Conservation (phyloP, 2,329 filamentous ascomycete species). For the Claviceps paspali region DNA sequence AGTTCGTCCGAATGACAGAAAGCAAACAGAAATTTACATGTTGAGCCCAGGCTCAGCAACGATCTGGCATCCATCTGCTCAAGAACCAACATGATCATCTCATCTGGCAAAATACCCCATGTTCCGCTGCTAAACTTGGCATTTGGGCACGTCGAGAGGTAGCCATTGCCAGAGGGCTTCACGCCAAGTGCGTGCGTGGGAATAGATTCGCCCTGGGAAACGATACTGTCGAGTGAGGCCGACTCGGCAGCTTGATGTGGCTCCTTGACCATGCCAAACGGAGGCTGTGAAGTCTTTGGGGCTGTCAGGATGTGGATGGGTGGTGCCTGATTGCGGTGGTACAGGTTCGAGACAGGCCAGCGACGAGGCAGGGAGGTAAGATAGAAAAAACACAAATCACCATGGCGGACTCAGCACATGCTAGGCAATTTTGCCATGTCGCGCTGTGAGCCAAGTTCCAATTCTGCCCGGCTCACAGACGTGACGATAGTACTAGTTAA, state of each 20-base stretch:
- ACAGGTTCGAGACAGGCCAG: background rate
- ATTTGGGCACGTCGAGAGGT: constrained; percentile 48
- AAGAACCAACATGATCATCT: constrained; percentile 59
- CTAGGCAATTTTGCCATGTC: background rate
- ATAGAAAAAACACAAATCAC: background rate
- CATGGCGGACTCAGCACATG: background rate
- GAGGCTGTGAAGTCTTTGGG: background rate
- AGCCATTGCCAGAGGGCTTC: constrained; percentile 76
- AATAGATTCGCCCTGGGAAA: constrained; percentile 31
- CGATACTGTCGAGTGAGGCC: background rate
- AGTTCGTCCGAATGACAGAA: constrained; percentile 73
- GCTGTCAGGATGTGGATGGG: no score
- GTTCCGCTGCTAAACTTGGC: constrained; percentile 50
- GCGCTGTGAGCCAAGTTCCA: background rate
- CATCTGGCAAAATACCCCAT: constrained; percentile 61
- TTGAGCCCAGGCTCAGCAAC: constrained; percentile 53
- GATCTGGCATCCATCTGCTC: constrained; percentile 54
- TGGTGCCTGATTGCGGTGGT: background rate
- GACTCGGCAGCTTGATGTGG: background rate
- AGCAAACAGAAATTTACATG: constrained; percentile 76
- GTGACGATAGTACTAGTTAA: no score
- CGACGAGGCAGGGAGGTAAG: background rate
- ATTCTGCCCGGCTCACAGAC: no score
- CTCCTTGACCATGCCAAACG: background rate
- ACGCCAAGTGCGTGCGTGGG: constrained; percentile 69